Percentiles rank a stretch among this genome's conserved stretches.
Evolutionary conservation across 768 basidiomycete species (phyloP).

Genomic region (Termitomyces sp.): DNA sequence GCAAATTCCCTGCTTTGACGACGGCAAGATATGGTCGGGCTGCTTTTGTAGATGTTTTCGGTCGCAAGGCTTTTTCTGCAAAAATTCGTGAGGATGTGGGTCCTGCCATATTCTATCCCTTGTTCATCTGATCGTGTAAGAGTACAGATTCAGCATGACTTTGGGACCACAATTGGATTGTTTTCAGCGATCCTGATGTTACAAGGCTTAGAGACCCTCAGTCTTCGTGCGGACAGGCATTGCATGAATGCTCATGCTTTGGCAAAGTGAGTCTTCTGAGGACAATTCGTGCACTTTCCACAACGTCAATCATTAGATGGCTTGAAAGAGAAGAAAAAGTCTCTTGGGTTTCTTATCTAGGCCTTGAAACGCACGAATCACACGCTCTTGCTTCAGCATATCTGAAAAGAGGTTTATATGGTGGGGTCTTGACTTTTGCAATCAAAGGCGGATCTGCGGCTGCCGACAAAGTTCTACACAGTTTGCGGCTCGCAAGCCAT

Average conservation of each 20-base stretch:
- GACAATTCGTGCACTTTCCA: background rate
- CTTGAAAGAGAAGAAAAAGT: conserved; percentile 32
- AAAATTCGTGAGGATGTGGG: conserved; percentile 2
- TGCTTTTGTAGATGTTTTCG: background rate
- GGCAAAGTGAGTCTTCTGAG: conserved; percentile 36
- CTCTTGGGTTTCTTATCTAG: conserved; percentile 26
- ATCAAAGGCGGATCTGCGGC: conserved; percentile 28
- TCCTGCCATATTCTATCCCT: background rate
- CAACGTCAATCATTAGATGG: conserved; percentile 19
- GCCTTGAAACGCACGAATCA: no score
- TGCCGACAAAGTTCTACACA: conserved; percentile 31
- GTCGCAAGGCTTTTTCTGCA: background rate
- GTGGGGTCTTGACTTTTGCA: conserved; percentile 38
- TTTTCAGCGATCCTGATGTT: conserved; percentile 1
- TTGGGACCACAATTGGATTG: background rate
- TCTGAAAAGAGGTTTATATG: conserved; percentile 22
- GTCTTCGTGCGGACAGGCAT: conserved; percentile 68
- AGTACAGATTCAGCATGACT: background rate
- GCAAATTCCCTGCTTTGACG: conserved; percentile 1
- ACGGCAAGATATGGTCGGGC: background rate
- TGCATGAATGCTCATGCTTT: conserved; percentile 67
- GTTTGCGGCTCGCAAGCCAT: conserved; percentile 31
- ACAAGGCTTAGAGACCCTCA: conserved; percentile 60
- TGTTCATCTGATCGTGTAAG: background rate
- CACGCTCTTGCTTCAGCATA: no score